Percentiles rank a stretch among this genome's conserved stretches.
phyloP scores from a whole-genome alignment of 345 rosid species.

The Diplotaxis tenuifolia region DNA sequence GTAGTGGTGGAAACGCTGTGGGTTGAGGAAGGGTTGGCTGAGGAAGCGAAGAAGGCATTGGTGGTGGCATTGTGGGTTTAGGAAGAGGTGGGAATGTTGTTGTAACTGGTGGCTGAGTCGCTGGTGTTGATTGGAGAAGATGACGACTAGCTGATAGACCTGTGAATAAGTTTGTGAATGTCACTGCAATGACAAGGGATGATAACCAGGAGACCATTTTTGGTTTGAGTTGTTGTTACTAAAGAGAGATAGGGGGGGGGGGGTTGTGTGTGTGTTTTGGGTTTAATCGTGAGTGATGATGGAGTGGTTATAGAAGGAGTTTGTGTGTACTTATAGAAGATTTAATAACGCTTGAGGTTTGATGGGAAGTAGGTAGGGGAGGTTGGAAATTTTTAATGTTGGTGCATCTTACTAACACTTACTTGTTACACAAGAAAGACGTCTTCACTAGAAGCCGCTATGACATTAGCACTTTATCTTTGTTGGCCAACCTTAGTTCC shows the following conservation, averaged over 20 bases:
- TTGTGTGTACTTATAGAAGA: conserved; percentile 19
- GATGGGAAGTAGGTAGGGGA: conserved; percentile 20
- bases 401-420: conserved; percentile 25
- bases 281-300: conserved; percentile 18
- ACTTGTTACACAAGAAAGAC: conserved; percentile 15
- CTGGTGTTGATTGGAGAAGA: conserved; percentile 36
- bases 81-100: conserved; percentile 33
- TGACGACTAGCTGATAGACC: conserved; percentile 26
- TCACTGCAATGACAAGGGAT: conserved; percentile 27
- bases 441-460: not conserved
- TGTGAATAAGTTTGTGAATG: conserved; percentile 31
- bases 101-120: conserved; percentile 22
- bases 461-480: not conserved
- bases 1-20: conserved; percentile 25
- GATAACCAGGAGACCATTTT: conserved; percentile 17
- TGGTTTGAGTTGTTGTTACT: not conserved
- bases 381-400: not conserved
- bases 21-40: conserved; percentile 26
- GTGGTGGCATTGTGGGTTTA: conserved; percentile 22
- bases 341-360: conserved; percentile 5
- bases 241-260: not conserved
- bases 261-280: not conserved
- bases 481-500: not conserved
- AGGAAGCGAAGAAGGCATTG: conserved; percentile 18
- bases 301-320: not conserved